A percentile compares a stretch with the other conserved stretches of the same genome.
Evolutionary conservation across 2,329 filamentous ascomycete genomes (phyloP).

Genomic region (Cladosporium oxysporum): DNA sequence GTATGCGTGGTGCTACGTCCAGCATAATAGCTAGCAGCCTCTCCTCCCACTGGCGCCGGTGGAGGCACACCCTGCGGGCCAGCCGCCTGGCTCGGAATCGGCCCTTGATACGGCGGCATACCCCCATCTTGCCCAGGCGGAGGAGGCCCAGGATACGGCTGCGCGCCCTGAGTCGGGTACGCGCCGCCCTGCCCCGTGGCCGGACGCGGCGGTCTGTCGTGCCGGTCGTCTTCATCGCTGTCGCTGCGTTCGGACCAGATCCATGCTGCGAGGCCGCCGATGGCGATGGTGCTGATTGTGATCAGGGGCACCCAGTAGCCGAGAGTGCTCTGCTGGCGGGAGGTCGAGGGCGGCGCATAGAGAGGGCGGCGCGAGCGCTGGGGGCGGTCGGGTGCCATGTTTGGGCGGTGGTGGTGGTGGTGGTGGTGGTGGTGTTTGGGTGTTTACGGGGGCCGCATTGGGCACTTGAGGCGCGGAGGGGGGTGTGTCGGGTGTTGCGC

Average conservation of each 20-base stretch:
- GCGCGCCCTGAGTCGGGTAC: slow-evolving; percentile 27
- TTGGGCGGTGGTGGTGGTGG: background rate
- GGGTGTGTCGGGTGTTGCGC: background rate
- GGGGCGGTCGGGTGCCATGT: slow-evolving; percentile 56
- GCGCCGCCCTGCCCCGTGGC: slow-evolving; percentile 23
- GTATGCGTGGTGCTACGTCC: slow-evolving; percentile 21
- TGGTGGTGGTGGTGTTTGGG: background rate
- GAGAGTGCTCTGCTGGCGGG: slow-evolving; percentile 59
- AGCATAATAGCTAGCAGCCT: slow-evolving; percentile 34
- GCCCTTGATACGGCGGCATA: slow-evolving; percentile 27
- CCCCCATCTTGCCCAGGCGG: slow-evolving; percentile 8
- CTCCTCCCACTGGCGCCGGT: slow-evolving; percentile 31
- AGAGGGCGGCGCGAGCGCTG: slow-evolving; percentile 53
- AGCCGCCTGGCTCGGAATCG: slow-evolving; percentile 29
- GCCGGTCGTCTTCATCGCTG: slow-evolving; percentile 65
- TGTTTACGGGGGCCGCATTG: slow-evolving; percentile 16
- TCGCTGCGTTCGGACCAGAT: slow-evolving; percentile 86
- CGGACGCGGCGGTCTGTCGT: slow-evolving; percentile 36
- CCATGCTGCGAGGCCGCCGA: slow-evolving; percentile 85
- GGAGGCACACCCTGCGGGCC: slow-evolving; percentile 31
- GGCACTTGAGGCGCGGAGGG: background rate
- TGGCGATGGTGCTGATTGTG: slow-evolving; percentile 83
- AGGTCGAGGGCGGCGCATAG: slow-evolving; percentile 37
- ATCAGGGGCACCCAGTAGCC: slow-evolving; percentile 88
- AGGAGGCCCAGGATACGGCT: slow-evolving; percentile 27